These are phyloP conservation scores for Penicillium ochrochloron DNA, from an alignment of 495 filamentous ascomycete genomes.

Conservation along the genomic window DNA sequence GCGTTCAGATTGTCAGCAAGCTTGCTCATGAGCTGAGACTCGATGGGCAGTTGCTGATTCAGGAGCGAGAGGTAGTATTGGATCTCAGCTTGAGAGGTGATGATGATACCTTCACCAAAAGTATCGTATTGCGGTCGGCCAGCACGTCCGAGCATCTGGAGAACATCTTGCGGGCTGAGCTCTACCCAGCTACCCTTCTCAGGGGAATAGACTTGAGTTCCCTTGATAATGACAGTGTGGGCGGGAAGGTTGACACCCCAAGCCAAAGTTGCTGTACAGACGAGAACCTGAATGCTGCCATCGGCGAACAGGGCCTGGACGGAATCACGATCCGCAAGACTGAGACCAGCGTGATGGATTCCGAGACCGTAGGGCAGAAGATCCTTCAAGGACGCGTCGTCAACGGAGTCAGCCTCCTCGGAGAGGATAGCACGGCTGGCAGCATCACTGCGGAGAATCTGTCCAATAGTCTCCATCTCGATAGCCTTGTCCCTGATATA, in stretches of 20 bases:
- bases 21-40: slow-evolving; percentile 92
- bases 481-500: slow-evolving; percentile 95
- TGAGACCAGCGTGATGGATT: slow-evolving; percentile 98
- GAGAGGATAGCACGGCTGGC: slow-evolving; percentile 86
- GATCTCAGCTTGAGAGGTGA: slow-evolving; percentile 91
- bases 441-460: slow-evolving; percentile 92
- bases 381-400: slow-evolving; percentile 90
- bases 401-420: slow-evolving; percentile 80
- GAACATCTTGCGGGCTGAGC: slow-evolving; percentile 92
- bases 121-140: slow-evolving; percentile 97
- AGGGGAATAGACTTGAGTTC: slow-evolving; percentile 96
- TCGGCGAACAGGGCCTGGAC: slow-evolving; percentile 94
- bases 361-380: slow-evolving; percentile 95
- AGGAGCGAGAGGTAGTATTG: slow-evolving; percentile 96
- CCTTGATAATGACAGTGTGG: slow-evolving; percentile 96
- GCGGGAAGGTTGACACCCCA: slow-evolving; percentile 99
- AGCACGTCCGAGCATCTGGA: slow-evolving; percentile 98
- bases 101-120: slow-evolving; percentile 97
- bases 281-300: slow-evolving; percentile 90
- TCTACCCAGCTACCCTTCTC: slow-evolving; percentile 99
- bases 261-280: slow-evolving; percentile 94
- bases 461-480: slow-evolving; percentile 94
- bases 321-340: slow-evolving; percentile 85
- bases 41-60: slow-evolving; percentile 97
- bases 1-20: slow-evolving; percentile 97